These are phyloP conservation scores for Trichoderma sp. DNA, from an alignment of 2,329 filamentous ascomycete genomes.

Conservation along the genomic window DNA sequence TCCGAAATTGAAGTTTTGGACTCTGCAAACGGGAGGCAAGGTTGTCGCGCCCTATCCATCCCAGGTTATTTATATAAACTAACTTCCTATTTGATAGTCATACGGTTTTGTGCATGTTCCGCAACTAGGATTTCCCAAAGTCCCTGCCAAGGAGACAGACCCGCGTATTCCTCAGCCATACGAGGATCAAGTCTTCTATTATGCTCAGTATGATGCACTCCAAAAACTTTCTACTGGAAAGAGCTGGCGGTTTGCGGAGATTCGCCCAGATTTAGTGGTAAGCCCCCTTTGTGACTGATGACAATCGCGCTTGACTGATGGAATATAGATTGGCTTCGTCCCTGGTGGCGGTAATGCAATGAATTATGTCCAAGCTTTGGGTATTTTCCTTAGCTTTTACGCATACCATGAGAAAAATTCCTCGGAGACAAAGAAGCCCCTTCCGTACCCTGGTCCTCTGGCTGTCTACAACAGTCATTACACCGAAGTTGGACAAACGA, in stretches of 20 bases:
- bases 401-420: neutral
- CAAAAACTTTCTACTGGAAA: conserved; percentile 3
- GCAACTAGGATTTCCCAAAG: conserved; percentile 12
- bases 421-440: neutral
- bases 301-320: neutral
- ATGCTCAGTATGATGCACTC: conserved; percentile 4
- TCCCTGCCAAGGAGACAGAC: conserved; percentile 8
- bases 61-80: neutral
- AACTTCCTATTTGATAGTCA: neutral
- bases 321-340: conserved; percentile 5
- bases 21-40: conserved; percentile 15
- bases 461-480: neutral
- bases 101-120: conserved; percentile 14
- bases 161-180: conserved; percentile 17
- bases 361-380: conserved; percentile 10
- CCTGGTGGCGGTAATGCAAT: conserved; percentile 11
- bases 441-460: conserved; percentile 6
- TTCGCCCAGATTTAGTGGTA: conserved; percentile 17
- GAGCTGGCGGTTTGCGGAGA: conserved; percentile 15
- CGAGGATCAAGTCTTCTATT: conserved; percentile 17
- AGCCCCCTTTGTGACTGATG: neutral
- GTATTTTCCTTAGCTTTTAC: conserved; percentile 16
- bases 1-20: conserved; percentile 2
- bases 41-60: neutral
- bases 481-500: conserved; percentile 10